Base-by-base conservation (phyloP, 495 filamentous ascomycete species). In the Staphylotrichum tortipilum region DNA sequence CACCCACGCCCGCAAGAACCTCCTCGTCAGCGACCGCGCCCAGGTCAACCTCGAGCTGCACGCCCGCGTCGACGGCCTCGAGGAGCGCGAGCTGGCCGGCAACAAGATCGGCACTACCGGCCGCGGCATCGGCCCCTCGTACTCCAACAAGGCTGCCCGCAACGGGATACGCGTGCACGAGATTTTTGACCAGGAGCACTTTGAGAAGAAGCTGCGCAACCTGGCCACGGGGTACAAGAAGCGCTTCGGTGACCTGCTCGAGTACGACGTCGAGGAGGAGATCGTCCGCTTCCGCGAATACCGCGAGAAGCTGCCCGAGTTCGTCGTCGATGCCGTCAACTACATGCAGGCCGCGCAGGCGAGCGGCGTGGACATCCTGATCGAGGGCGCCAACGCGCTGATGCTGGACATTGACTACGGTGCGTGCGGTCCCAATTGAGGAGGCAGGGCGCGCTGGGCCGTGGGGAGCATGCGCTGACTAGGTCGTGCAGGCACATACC, bases 321-420 rank as follows among this genome's bases (percentile, higher is more conserved):
- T 79, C 59, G 74, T 86, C 49, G 73, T 91, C 53, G 88, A 95
- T 60, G 78, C 78, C 15, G 67, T 85, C 26, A 65, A 75, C 30
- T 75, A 82, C 54, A 70, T 88, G 49, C 60, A 68, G 35, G 61
- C 65, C 6, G 78, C 76, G 14, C 75, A 82, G 54, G 70, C 79
- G 46, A 64, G 76, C 56, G 78, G 83, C 17, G 71, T 73, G 44
- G 77, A 77, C 50, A 84, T 89, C 53, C 73, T 95, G 7, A 79
- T 95, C 31, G 89, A 96, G 68, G 88, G 88, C 48, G 84, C 86
- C n/a, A 88, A 95, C 55, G 87, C 88, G n/a, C 69, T 90, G 43
- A 85, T 70, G 55, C 52, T 72, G 34, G 67, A 72, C 28, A 68
- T 67, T 17, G 65, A 69, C 45, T 71, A 70, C 55, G 69, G 63